phyloP scores from a whole-genome alignment of 345 rosid species.

The Rubroshorea leprosula region DNA sequence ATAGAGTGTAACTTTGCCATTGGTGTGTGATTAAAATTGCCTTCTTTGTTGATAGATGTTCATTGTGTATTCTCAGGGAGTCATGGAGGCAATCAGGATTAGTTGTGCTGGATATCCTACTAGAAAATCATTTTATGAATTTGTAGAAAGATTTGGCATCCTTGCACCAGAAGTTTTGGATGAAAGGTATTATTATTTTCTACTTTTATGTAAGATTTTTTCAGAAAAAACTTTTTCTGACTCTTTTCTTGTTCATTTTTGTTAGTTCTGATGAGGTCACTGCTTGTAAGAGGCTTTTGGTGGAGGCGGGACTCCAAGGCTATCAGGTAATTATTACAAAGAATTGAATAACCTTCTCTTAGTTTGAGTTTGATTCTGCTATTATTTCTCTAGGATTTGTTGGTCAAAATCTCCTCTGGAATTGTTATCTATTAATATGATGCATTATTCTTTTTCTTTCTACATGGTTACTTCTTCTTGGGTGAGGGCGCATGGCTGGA shows the following conservation, averaged over 20 bases:
- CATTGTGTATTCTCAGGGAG: slow-evolving; percentile 79
- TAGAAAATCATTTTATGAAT: slow-evolving; percentile 73
- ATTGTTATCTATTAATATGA: too few relatives aligned
- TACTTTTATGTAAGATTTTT: too few relatives aligned
- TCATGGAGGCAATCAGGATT: slow-evolving; percentile 97
- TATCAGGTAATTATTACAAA: slow-evolving; percentile 55
- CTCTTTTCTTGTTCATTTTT: slow-evolving; percentile 12
- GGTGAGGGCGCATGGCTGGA: too few relatives aligned
- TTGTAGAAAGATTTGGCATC: slow-evolving; percentile 55
- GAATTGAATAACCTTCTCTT: too few relatives aligned
- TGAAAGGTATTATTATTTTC: slow-evolving; percentile 38
- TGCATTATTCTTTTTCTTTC: too few relatives aligned
- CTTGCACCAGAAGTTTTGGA: slow-evolving; percentile 52
- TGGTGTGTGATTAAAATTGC: slow-evolving; percentile 8
- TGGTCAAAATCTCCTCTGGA: neutral
- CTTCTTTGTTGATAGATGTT: slow-evolving; percentile 8
- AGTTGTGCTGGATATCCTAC: slow-evolving; percentile 99
- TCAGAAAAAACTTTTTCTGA: neutral
- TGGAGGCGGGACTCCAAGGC: slow-evolving; percentile 65
- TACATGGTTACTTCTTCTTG: too few relatives aligned
- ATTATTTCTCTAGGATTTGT: neutral
- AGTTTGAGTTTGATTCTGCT: neutral
- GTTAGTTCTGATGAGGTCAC: slow-evolving; percentile 58
- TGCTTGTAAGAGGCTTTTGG: slow-evolving; percentile 76
- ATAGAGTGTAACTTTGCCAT: too few relatives aligned